Evolutionary conservation across 805 yeast genomes (phyloP).

Genomic region (Kurtzmaniella fragi): DNA sequence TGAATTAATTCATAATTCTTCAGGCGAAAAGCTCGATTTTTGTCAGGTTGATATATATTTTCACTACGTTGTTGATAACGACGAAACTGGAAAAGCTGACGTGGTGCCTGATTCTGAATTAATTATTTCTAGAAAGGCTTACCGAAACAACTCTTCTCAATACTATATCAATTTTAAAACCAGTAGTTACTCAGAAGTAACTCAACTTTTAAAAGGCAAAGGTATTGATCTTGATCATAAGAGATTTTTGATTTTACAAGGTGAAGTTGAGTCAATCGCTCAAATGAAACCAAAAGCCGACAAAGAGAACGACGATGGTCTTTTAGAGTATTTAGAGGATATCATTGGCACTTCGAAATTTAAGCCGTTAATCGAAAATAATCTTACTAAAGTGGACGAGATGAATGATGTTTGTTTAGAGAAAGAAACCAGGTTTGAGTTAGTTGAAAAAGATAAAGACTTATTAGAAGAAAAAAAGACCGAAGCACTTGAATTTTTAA

Average conservation of each 20-base stretch:
- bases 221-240: slow-evolving; percentile 96
- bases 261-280: slow-evolving; percentile 97
- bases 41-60: slow-evolving; percentile 94
- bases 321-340: slow-evolving; percentile 91
- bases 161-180: slow-evolving; percentile 68
- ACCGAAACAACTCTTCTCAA: slow-evolving; percentile 67
- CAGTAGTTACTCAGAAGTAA: slow-evolving; percentile 76
- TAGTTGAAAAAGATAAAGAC: slow-evolving; percentile 73
- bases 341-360: slow-evolving; percentile 91
- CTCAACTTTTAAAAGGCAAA: slow-evolving; percentile 62
- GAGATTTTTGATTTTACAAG: slow-evolving; percentile 89
- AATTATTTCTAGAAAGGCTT: slow-evolving; percentile 77
- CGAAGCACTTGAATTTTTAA: slow-evolving; percentile 62
- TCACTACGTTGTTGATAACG: slow-evolving; percentile 63
- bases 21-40: slow-evolving; percentile 56
- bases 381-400: slow-evolving; percentile 57
- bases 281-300: slow-evolving; percentile 99
- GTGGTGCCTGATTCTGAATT: slow-evolving; percentile 50
- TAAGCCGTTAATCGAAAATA: slow-evolving; percentile 68
- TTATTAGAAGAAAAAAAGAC: slow-evolving; percentile 61
- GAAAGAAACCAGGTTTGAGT: slow-evolving; percentile 71
- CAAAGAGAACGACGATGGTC: slow-evolving; percentile 85
- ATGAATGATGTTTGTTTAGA: slow-evolving; percentile 76
- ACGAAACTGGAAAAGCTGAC: slow-evolving; percentile 22
- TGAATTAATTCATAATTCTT: slow-evolving; percentile 90